These are phyloP conservation scores for Neophaeococcomyces mojaviensis DNA, from an alignment of 2,329 filamentous ascomycete genomes.

Conservation along the genomic window DNA sequence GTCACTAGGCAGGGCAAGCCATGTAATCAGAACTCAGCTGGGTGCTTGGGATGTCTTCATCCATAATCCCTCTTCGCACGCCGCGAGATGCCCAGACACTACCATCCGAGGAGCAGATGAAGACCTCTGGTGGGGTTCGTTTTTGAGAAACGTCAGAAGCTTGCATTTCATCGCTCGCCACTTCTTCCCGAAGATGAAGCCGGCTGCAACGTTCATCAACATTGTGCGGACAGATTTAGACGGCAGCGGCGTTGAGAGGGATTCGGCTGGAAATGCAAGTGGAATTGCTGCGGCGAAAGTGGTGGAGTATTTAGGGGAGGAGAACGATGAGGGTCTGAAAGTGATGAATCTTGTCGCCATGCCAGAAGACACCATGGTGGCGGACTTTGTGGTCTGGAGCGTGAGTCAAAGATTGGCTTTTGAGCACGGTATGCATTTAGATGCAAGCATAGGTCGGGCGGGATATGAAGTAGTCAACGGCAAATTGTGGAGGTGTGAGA, in stretches of 20 bases:
- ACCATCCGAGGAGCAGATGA: conserved; percentile 31
- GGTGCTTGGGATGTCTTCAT: conserved; percentile 40
- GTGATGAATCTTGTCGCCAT: conserved; percentile 2
- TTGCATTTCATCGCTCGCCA: conserved; percentile 26
- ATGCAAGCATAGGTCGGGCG: too few species aligned
- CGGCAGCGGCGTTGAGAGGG: conserved; percentile 5
- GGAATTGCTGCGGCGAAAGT: conserved; percentile 38
- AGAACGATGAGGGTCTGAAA: conserved; percentile 27
- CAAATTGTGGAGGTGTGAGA: too few species aligned
- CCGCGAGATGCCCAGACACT: background rate
- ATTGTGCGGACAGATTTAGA: conserved; percentile 23
- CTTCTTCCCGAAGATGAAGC: conserved; percentile 33
- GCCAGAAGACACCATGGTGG: background rate
- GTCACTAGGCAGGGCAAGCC: conserved; percentile 30
- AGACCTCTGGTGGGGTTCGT: conserved; percentile 35
- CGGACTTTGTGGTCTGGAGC: too few species aligned
- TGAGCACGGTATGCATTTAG: too few species aligned
- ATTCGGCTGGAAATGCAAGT: conserved; percentile 33
- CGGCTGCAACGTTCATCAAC: conserved; percentile 26
- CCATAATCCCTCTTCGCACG: conserved; percentile 13
- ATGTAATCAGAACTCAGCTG: conserved; percentile 26
- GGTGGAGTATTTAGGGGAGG: conserved; percentile 35
- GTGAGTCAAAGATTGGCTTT: too few species aligned
- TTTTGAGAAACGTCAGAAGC: conserved; percentile 45
- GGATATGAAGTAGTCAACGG: too few species aligned